Evolutionary conservation across 345 rosid genomes (phyloP).

Genomic region (Pseudoturritis turrita): DNA sequence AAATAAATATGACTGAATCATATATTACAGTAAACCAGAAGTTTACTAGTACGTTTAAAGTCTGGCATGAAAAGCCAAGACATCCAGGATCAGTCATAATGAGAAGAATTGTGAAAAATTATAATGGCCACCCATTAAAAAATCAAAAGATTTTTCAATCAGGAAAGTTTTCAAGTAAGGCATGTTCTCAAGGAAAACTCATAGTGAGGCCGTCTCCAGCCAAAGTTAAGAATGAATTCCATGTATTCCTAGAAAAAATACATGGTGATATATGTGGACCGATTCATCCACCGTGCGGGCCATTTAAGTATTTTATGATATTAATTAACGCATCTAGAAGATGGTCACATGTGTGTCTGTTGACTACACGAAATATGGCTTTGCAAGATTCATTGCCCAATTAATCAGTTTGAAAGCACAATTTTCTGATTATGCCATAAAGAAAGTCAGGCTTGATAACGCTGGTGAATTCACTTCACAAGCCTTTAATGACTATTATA

Average conservation of each 20-base stretch:
- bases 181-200: not conserved
- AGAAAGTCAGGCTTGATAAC: too few species aligned
- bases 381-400: too few species aligned
- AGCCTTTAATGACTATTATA: too few species aligned
- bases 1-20: too few species aligned
- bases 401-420: too few species aligned
- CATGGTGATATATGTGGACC: not conserved
- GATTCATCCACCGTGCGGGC: not conserved
- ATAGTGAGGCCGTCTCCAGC: not conserved
- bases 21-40: too few species aligned
- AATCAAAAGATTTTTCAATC: not conserved
- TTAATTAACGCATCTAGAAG: not conserved
- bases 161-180: not conserved
- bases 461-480: too few species aligned
- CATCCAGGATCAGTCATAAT: not conserved
- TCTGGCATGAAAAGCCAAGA: too few species aligned
- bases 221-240: too few species aligned
- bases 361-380: not conserved
- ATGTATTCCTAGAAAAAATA: not conserved
- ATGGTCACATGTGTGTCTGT: not conserved
- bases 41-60: too few species aligned
- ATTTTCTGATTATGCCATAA: too few species aligned
- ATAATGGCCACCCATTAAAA: not conserved
- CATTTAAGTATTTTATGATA: too few species aligned
- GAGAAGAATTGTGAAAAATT: not conserved